A percentile compares a stretch with the other conserved stretches of the same genome.
phyloP scores from a whole-genome alignment of 139 green algal genomes.

The Chlorella sp. region DNA sequence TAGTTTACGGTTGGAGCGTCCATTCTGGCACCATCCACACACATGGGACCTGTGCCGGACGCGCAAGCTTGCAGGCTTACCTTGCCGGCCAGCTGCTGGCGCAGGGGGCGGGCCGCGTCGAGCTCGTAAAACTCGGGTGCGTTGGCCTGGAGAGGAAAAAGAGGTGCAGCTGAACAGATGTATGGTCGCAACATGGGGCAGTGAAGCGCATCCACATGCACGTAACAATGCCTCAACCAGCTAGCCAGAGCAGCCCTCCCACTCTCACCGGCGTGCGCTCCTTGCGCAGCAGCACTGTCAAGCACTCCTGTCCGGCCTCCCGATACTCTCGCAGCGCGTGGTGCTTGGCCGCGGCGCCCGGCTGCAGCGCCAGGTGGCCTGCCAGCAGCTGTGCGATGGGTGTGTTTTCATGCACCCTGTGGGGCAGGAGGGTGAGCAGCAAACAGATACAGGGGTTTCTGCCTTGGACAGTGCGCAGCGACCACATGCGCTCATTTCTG shows the following conservation, averaged over 20 bases:
- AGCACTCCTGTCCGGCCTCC: background rate
- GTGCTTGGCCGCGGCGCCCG: slow-evolving; percentile 15
- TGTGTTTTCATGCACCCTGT: slow-evolving; percentile 31
- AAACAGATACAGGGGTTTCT: too few relatives aligned
- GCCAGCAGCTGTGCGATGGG: slow-evolving; percentile 19
- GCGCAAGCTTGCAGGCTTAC: too few relatives aligned
- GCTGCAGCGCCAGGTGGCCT: slow-evolving; percentile 23
- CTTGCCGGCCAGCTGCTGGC: slow-evolving; percentile 37
- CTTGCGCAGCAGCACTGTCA: slow-evolving; percentile 39
- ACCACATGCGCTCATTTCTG: too few relatives aligned
- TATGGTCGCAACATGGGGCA: background rate
- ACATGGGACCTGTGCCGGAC: too few relatives aligned
- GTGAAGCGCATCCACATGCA: background rate
- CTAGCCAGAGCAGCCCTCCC: background rate
- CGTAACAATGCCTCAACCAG: too few relatives aligned
- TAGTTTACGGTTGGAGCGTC: too few relatives aligned
- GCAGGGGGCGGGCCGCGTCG: slow-evolving; percentile 7
- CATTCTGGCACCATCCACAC: too few relatives aligned
- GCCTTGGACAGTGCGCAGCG: too few relatives aligned
- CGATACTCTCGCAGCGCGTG: slow-evolving; percentile 22
- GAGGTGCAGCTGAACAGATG: too few relatives aligned
- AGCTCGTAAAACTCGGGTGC: slow-evolving; percentile 29
- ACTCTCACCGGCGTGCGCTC: slow-evolving; percentile 45
- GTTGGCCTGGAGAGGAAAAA: slow-evolving; percentile 41
- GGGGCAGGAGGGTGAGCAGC: background rate